phyloP scores from a whole-genome alignment of 169 alveolate species.

The Cryptosporidium ryanae region DNA sequence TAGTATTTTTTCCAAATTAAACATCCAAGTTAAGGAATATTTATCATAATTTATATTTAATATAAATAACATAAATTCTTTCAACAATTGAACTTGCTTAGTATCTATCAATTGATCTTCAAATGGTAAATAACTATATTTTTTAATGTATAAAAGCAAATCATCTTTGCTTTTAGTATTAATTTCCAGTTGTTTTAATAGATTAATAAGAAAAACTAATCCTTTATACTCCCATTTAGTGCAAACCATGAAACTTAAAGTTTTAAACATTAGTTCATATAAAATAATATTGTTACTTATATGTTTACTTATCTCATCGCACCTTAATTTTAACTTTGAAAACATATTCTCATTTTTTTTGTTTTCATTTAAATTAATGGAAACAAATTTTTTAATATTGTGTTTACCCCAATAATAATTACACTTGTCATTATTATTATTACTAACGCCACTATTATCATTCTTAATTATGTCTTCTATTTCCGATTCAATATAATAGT shows the following conservation, averaged over 20 bases:
- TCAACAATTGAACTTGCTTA: background rate
- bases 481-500: background rate
- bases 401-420: no score
- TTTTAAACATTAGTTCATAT: conserved; percentile 6
- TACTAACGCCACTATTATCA: background rate
- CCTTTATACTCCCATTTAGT: no score
- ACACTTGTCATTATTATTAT: background rate
- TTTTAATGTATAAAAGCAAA: conserved; percentile 1
- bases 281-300: conserved; percentile 2
- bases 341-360: no score
- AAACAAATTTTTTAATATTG: no score
- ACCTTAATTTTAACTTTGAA: background rate
- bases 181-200: background rate
- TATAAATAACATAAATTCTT: background rate
- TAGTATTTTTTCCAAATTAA: background rate
- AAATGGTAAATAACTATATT: conserved; percentile 46
- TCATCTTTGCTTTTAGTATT: background rate
- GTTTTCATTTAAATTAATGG: no score
- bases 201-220: background rate
- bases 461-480: background rate
- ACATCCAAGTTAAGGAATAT: background rate
- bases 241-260: background rate
- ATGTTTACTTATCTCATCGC: background rate
- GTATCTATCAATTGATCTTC: background rate
- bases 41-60: conserved; percentile 9